These are phyloP conservation scores for Pilobolus umbonatus DNA, from an alignment of 192 early-diverging fungal species.

Conservation along the genomic window DNA sequence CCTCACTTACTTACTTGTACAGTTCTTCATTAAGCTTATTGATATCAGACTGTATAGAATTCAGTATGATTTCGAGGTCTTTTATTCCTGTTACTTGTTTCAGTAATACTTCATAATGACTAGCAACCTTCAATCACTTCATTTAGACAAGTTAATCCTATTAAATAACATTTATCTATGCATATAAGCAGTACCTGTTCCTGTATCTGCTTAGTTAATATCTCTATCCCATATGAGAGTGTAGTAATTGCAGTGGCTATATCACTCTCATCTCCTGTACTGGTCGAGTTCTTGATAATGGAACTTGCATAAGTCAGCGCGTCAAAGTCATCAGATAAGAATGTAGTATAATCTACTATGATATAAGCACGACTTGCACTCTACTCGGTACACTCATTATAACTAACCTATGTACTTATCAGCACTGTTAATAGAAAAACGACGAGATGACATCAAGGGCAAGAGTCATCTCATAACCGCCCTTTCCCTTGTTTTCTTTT, in stretches of 20 bases:
- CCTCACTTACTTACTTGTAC: constrained; percentile 36
- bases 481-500: too few species aligned
- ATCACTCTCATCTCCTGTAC: constrained; percentile 52
- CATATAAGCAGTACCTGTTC: constrained; percentile 50
- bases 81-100: constrained; percentile 63
- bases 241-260: constrained; percentile 60
- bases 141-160: neutral
- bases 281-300: constrained; percentile 55
- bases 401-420: too few species aligned
- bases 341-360: constrained; percentile 67
- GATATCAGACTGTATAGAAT: constrained; percentile 49
- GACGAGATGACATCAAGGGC: too few species aligned
- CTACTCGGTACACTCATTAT: too few species aligned
- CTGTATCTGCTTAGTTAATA: constrained; percentile 69
- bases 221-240: constrained; percentile 66
- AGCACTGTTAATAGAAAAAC: too few species aligned
- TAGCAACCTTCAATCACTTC: constrained; percentile 48
- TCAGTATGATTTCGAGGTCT: constrained; percentile 50
- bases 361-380: too few species aligned
- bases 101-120: constrained; percentile 63
- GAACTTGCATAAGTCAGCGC: constrained; percentile 61
- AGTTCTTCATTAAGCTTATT: constrained; percentile 50
- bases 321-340: constrained; percentile 61
- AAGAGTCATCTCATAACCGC: too few species aligned
- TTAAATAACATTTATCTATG: neutral